Percentiles rank a stretch among this genome's conserved stretches.
Evolutionary conservation across 1,284 basidiomycete species (phyloP).

Genomic region (Ceratorhiza oryzae-sativae): DNA sequence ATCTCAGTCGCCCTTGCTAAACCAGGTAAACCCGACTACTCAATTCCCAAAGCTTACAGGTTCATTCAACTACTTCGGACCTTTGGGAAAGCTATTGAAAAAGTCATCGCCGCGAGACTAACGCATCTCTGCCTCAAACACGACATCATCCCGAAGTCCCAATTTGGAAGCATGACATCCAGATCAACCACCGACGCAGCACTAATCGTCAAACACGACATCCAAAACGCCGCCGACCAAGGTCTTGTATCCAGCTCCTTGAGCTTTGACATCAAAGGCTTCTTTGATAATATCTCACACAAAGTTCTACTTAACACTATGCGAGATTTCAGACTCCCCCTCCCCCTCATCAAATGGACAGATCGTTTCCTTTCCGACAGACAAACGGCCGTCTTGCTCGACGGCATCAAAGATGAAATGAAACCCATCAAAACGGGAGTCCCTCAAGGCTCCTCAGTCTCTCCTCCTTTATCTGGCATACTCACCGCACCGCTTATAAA

Average conservation of each 20-base stretch:
- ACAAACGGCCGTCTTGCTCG: slow-evolving; percentile 47
- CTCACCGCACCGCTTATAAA: slow-evolving; percentile 37
- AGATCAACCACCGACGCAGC: slow-evolving; percentile 53
- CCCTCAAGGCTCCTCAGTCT: slow-evolving; percentile 30
- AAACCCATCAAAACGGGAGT: too few species aligned
- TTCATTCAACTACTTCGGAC: slow-evolving; percentile 54
- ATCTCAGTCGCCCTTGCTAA: slow-evolving; percentile 54
- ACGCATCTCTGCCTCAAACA: slow-evolving; percentile 45
- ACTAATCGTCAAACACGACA: slow-evolving; percentile 49
- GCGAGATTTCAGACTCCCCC: too few species aligned
- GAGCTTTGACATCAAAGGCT: too few species aligned
- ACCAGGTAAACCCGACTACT: slow-evolving; percentile 53
- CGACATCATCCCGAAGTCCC: slow-evolving; percentile 46
- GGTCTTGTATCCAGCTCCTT: too few species aligned
- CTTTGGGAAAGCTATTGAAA: slow-evolving; percentile 51
- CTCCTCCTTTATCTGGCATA: slow-evolving; percentile 28
- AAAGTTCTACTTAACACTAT: too few species aligned
- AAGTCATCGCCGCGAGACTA: slow-evolving; percentile 46
- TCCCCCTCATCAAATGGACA: slow-evolving; percentile 38
- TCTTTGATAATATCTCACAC: too few species aligned
- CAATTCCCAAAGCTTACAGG: slow-evolving; percentile 50
- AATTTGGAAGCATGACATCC: slow-evolving; percentile 52
- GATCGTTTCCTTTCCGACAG: slow-evolving; percentile 41
- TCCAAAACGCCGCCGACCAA: slow-evolving; percentile 47
- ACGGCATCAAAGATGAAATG: slow-evolving; percentile 41